Conservation (phyloP, 306 rosid species). For the Delonix regia region DNA sequence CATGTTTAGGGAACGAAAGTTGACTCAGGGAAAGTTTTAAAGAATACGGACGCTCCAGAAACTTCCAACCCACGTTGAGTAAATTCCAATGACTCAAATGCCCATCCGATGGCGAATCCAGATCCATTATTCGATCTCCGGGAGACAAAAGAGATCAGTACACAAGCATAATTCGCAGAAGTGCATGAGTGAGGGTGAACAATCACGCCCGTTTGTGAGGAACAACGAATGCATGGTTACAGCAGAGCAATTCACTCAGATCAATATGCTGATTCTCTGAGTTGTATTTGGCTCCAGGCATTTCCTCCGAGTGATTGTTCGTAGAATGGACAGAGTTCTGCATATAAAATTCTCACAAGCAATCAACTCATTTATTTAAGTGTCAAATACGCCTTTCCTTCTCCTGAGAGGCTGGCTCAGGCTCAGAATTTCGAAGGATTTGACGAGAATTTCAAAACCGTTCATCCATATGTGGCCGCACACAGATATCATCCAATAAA, state of each 20-base stretch:
- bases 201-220: constrained; percentile 79
- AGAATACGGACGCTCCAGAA: constrained; percentile 74
- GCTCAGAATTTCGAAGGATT: too few species aligned
- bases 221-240: constrained; percentile 70
- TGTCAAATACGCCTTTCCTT: constrained; percentile 52
- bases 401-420: constrained; percentile 15
- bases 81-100: constrained; percentile 77
- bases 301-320: constrained; percentile 85
- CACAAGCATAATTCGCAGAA: constrained; percentile 65
- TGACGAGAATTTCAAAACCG: constrained; percentile 55
- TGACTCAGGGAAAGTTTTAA: constrained; percentile 73
- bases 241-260: constrained; percentile 66
- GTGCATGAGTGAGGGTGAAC: constrained; percentile 91
- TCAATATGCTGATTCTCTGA: constrained; percentile 45
- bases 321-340: constrained; percentile 82
- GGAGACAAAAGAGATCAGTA: constrained; percentile 71
- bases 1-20: constrained; percentile 61
- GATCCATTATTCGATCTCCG: constrained; percentile 80
- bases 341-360: constrained; percentile 66
- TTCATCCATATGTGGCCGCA: constrained; percentile 57
- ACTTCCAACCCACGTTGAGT: constrained; percentile 76
- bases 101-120: constrained; percentile 90
- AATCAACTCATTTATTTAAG: constrained; percentile 68
- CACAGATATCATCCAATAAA: too few species aligned
- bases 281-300: constrained; percentile 79